Evolutionary conservation across 306 rosid genomes (phyloP), one percentile per base, ranked within the genome.

Genomic region (Lotus japonicus): DNA sequence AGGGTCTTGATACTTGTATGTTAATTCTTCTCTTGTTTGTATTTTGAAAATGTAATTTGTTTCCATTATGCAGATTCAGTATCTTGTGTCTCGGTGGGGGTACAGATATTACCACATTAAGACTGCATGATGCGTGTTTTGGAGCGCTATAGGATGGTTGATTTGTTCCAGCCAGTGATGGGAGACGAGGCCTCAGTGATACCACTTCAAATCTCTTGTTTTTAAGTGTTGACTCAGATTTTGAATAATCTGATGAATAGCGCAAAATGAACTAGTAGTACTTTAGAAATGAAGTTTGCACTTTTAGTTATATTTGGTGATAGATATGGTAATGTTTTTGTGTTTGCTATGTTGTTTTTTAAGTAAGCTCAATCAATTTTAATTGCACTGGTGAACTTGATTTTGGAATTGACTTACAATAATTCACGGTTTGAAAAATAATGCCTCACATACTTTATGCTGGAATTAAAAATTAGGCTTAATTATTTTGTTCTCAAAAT

Each of bases 71-170:
- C 96, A 95, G 99, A 78, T 84, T 71, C 89, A 90, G 69, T 84
- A 81, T 85, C 95, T 95, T 17, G 99, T 95, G 78, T 95, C 99
- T 65, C 92, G 68, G 6, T 95, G n/a, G 99, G 99, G 97, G 99
- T 21, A 71, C 87, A n/a, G 99, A 95, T 48, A 49, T 80, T 11
- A 74, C 90, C 68, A 79, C 99, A 2, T 77, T 95, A 95, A 68
- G 99, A 84, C 83, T 95, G 99, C 80, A 84, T 97, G 75, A 89
- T 95, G 97, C 92, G 99, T 0, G 94, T 95, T 28, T 81, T 95
- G 33, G 99, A 95, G 84, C 92, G 96, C 6, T 90, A 95, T 2
- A 97, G 99, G 23, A 94, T 88, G 81, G 48, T 90, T 65, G 90
- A 95, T 78, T 78, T 95, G 73, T 87, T 86, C 70, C 95, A 78